Conservation (phyloP, 192 early-diverging fungal genomes). For the Chytriomyces hyalinus region DNA sequence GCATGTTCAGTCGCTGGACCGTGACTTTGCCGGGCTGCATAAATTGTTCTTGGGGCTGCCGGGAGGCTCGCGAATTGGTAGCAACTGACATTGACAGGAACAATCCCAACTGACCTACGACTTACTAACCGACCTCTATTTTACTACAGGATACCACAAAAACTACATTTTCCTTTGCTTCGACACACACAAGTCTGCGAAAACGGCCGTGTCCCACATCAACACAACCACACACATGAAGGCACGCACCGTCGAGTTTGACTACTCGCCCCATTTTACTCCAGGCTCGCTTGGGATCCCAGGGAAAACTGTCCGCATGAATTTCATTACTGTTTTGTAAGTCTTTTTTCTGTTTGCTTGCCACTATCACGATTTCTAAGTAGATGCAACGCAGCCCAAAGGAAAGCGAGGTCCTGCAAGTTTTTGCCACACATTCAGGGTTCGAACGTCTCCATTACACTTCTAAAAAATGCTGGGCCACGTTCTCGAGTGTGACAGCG, state of each 20-base stretch:
- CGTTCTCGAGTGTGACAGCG: constrained; percentile 1
- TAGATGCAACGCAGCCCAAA: not conserved
- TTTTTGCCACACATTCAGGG: constrained; percentile 14
- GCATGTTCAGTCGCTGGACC: constrained; percentile 22
- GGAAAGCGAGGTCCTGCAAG: constrained; percentile 8
- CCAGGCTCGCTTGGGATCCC: constrained; percentile 16
- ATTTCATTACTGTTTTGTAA: constrained; percentile 22
- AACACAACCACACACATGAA: constrained; percentile 17
- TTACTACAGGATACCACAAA: constrained; percentile 19
- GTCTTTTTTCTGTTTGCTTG: not conserved
- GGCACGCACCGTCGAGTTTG: constrained; percentile 30
- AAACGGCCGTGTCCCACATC: constrained; percentile 7
- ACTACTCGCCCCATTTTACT: constrained; percentile 29
- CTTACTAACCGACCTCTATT: not conserved
- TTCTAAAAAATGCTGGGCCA: constrained; percentile 34
- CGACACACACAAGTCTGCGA: not conserved
- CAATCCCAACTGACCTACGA: not conserved
- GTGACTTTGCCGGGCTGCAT: constrained; percentile 26
- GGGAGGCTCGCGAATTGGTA: constrained; percentile 23
- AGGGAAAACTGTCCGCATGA: constrained; percentile 26
- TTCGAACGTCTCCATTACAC: constrained; percentile 12
- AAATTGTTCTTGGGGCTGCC: constrained; percentile 19
- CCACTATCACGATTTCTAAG: not conserved
- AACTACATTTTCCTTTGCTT: constrained; percentile 32
- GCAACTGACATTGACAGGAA: not conserved